Evolutionary conservation across 768 basidiomycete genomes (phyloP).

Genomic region (Tricholoma sp.): DNA sequence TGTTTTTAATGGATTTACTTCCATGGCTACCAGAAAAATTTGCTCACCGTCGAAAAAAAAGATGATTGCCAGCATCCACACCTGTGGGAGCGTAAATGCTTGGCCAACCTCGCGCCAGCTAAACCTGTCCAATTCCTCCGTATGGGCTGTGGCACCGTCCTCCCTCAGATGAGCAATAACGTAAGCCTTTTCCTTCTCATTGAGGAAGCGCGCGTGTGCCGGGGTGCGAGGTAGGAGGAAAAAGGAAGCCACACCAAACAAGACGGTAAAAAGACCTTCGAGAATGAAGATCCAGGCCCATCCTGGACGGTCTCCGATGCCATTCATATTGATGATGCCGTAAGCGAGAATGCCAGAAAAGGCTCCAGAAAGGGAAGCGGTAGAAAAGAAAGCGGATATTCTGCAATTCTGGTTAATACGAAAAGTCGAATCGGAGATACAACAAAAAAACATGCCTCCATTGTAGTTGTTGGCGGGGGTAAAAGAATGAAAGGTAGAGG

Average conservation of each 20-base stretch:
- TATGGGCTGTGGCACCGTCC: constrained; percentile 32
- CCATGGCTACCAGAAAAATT: not conserved
- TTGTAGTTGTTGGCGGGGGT: constrained; percentile 45
- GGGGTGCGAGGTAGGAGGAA: constrained; percentile 44
- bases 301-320: constrained; percentile 45
- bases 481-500: constrained; percentile 53
- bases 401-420: constrained; percentile 20
- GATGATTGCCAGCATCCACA: constrained; percentile 43
- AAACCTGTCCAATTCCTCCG: constrained; percentile 38
- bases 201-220: constrained; percentile 44
- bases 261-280: constrained; percentile 60
- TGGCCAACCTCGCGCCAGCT: constrained; percentile 51
- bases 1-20: not conserved
- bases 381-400: constrained; percentile 44
- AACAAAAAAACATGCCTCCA: constrained; percentile 31
- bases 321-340: constrained; percentile 62
- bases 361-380: constrained; percentile 56
- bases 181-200: constrained; percentile 42
- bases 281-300: constrained; percentile 72
- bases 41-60: constrained; percentile 49
- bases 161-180: constrained; percentile 34
- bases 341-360: constrained; percentile 68
- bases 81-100: constrained; percentile 48
- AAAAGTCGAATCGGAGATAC: not conserved
- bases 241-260: constrained; percentile 49